These are phyloP conservation scores for Blastobotrys arbuscula DNA, from an alignment of 1,139 yeast genomes.

Conservation along the genomic window DNA sequence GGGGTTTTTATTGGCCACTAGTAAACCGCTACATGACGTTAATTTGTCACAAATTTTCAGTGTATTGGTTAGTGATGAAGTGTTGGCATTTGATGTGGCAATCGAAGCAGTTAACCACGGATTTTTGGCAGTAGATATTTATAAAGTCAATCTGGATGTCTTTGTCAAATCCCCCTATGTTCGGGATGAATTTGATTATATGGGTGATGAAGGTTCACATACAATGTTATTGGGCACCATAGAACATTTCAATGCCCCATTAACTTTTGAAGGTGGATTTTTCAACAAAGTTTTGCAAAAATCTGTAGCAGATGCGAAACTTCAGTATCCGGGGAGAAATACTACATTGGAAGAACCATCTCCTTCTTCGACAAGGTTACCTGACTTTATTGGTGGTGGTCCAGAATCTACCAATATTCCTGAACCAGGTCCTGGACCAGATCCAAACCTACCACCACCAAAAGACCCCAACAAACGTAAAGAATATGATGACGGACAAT, in stretches of 20 bases:
- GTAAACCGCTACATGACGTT: slow-evolving; percentile 72
- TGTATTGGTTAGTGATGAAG: slow-evolving; percentile 77
- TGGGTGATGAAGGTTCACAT: slow-evolving; percentile 29
- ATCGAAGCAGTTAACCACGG: slow-evolving; percentile 88
- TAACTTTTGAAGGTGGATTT: slow-evolving; percentile 73
- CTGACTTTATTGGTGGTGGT: not conserved
- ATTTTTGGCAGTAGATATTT: slow-evolving; percentile 57
- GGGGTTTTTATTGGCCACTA: slow-evolving; percentile 82
- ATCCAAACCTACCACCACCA: not conserved
- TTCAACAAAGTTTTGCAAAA: slow-evolving; percentile 52
- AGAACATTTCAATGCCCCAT: slow-evolving; percentile 59
- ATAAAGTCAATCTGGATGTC: slow-evolving; percentile 70
- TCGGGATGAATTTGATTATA: slow-evolving; percentile 22
- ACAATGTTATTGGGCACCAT: slow-evolving; percentile 77
- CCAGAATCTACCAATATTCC: not conserved
- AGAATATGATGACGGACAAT: slow-evolving; percentile 35
- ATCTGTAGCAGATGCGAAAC: slow-evolving; percentile 64
- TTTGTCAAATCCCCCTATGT: slow-evolving; percentile 75
- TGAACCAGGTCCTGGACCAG: not conserved
- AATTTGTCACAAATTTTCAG: slow-evolving; percentile 57
- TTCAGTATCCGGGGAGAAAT: slow-evolving; percentile 69
- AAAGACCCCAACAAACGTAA: slow-evolving; percentile 11
- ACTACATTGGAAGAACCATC: slow-evolving; percentile 39
- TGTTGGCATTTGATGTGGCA: slow-evolving; percentile 69
- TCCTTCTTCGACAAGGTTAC: not conserved